Percentiles rank a stretch among this genome's conserved stretches.
Conservation (phyloP, 306 rosid species). For the Datisca glomerata region DNA sequence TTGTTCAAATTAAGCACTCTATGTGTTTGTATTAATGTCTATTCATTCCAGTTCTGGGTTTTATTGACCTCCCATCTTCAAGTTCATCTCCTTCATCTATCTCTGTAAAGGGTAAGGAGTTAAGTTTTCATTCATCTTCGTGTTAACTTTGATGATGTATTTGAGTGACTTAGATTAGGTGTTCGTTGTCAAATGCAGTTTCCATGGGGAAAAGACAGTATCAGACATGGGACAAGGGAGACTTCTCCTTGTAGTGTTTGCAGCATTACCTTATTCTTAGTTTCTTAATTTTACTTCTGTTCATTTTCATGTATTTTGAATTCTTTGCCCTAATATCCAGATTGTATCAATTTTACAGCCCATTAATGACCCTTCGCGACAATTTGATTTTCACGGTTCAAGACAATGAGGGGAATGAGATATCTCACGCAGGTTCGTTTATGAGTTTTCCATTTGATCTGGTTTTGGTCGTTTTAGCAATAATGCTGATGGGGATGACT, state of each 20-base stretch:
- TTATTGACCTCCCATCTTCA: constrained; percentile 45
- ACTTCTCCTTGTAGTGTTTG: constrained; percentile 79
- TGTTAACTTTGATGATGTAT: background rate
- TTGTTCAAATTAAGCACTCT: constrained; percentile 4
- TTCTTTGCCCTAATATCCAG: constrained; percentile 7
- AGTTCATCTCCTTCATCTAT: constrained; percentile 46
- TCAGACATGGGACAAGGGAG: constrained; percentile 53
- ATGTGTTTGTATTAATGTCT: background rate
- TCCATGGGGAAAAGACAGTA: constrained; percentile 66
- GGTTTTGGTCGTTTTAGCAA: background rate
- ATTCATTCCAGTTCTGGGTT: constrained; percentile 44
- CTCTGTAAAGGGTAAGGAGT: constrained; percentile 46
- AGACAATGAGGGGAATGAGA: constrained; percentile 55
- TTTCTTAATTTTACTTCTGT: constrained; percentile 1
- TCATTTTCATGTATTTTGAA: background rate
- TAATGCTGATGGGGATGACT: constrained; percentile 11
- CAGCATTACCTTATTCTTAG: constrained; percentile 21
- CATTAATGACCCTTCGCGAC: constrained; percentile 65
- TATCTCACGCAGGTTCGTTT: constrained; percentile 48
- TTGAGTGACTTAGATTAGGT: constrained; percentile 4
- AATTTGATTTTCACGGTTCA: constrained; percentile 48
- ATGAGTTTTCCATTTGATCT: constrained; percentile 7
- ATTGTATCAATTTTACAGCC: constrained; percentile 33
- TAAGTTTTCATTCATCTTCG: background rate
- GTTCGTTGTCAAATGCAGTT: constrained; percentile 44